Evolutionary conservation across 192 early-diverging fungal genomes (phyloP), one percentile per base, ranked within the genome.

Genomic region (Phlyctochytrium arcticum): DNA sequence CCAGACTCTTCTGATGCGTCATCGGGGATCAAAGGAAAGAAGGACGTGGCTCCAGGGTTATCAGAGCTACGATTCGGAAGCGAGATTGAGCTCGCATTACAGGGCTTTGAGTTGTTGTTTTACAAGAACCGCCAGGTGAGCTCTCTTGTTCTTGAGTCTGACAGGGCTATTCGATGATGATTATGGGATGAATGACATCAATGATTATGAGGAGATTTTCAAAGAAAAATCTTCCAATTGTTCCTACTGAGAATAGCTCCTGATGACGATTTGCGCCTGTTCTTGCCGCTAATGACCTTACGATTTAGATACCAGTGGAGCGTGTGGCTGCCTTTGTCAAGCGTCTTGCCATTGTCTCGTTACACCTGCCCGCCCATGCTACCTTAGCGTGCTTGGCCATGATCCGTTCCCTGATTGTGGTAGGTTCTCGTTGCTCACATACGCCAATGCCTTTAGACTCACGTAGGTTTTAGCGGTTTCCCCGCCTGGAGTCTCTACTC

Each of bases 281-380:
- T 44, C 39, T 44, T 44, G 39, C 37, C n/a, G 37, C 39, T 44
- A 44, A 44, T 44, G 39, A 19, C 12, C 39, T 44, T 0, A 44
- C 6, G 19, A 27, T 37, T 59, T 64, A 89, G 81, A 86, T 94
- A 4, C 90, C 92, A 17, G 71, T 92, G 31, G 81, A 86, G 55
- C 85, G 95, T 17, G 80, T 88, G 12, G 91, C 92, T n/a, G 83
- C 93, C 6, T 98, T 94, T 70, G 71, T 86, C 67, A 98, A 98
- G 78, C 84, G 95, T 29, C 71, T 96, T 33, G 78, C 84, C 5
- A 80, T 79, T 12, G 69, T 85, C 3, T 82, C 88, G 24, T 67
- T 95, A 27, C 82, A 90, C 67, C 85, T 92, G 75, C 90, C 91
- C 31, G 82, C 85, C 55, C 80, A 89, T 54, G 85, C 85, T 19